Base-by-base conservation (phyloP, 805 yeast genomes). In the Candida peoriensis region DNA sequence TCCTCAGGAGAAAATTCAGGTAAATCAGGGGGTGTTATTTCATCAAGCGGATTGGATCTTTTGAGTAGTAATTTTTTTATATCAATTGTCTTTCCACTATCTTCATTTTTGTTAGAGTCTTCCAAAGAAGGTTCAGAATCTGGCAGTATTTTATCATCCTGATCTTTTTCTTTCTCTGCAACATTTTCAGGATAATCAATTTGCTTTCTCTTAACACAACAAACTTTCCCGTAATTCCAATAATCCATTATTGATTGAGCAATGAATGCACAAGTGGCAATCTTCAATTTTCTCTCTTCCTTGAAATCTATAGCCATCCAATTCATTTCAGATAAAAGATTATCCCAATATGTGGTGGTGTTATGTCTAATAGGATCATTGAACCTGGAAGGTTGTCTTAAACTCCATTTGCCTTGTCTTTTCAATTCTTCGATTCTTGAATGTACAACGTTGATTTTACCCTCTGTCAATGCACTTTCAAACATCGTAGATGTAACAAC, bases 361-460 rank as follows among this genome's bases (percentile, higher is more conserved):
- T 63, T 55, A 18, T 46, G 52, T 33, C 44, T 48, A 10, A 48
- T 30, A 0, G 97, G 96, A 44, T 86, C 95, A 10, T 68, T 52
- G 49, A 70, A 81, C 43, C 74, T 70, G 34, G 72, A 66, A 0
- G 95, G 95, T 55, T 93, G 98, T 34, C 95, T 70, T 34, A 93
- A 64, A 16, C 95, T 81, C 97, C 98, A 93, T 48, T 84, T 78
- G 2, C 85, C 83, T 38, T 81, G 81, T 30, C 95, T 68, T 55
- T 87, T 86, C 43, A 93, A 67, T 55, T 90, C 97, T 52, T 90
- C 97, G 30, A 93, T 89, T 41, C 97, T 69, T 2, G 94, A 82
- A 48, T 87, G 83, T 14, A 87, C 77, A 9, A 88, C 96, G 0
- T 95, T 85, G 3, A 90, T 78, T 54, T 89, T 83, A 4, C 96